Base-by-base conservation (phyloP, 2,329 filamentous ascomycete genomes). In the Diaporthe longicolla region DNA sequence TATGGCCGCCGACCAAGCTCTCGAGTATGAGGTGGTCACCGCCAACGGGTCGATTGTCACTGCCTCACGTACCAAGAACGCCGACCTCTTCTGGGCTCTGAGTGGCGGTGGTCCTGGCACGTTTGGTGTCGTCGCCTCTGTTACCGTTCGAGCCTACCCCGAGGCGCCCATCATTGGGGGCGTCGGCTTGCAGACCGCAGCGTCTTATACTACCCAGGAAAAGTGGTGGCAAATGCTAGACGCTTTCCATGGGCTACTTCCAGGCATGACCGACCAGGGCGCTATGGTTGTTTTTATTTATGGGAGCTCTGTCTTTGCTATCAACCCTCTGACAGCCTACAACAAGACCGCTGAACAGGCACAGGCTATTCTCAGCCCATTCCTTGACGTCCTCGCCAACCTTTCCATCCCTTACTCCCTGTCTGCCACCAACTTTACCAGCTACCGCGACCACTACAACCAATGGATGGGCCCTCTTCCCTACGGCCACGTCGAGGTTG, bases 21-120 rank as follows among this genome's bases (percentile, higher is more conserved):
- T 89, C 21, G 82, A 85, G 55, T 84, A 85, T 70, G 83, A 88
- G 72, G 82, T 89, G 21, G 83, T 89, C 35, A 87, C 84, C 10
- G 82, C 85, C 4, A 81, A 84, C 63, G 87, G 87, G 4, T 74
- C 79, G 4, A 79, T 85, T 45, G 76, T 87, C 19, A 83, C 83
- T 57, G 84, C 83, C 35, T 85, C 81, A n/a, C 79, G 79, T 40
- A 82, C 80, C 26, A 75, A 82, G 50, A 84, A 89, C 73, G 43
- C 81, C 1, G 87, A 89, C 66, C 80, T 89, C 4, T 89, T 85
- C 80, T 88, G 85, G 85, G 87, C 86, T 2, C 81, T 88, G 24
- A 80, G 83, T 21, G 87, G 87, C 21, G 86, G 83, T 3, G 85
- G 85, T 21, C 78, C 79, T 11, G 82, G 80, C 48, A 83, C 82